Conservation (phyloP, 768 basidiomycete genomes). For the Brasilioporus rufonigricans region DNA sequence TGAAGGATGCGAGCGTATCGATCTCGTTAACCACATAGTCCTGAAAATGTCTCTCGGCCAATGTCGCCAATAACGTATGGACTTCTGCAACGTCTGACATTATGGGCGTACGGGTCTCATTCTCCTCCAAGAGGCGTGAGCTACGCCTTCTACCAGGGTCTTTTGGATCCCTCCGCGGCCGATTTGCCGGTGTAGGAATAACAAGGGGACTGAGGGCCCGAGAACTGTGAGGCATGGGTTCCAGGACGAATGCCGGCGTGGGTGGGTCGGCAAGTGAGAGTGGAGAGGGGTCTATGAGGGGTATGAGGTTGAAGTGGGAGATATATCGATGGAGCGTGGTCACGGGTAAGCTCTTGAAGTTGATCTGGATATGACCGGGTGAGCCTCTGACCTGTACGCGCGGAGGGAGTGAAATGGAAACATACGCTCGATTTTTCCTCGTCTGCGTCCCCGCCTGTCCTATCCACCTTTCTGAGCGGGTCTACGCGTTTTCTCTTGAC, state of each 20-base stretch:
- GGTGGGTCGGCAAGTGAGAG: conserved; percentile 66
- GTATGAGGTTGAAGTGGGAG: conserved; percentile 68
- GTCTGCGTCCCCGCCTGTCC: conserved; percentile 35
- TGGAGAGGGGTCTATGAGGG: conserved; percentile 68
- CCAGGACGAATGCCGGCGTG: conserved; percentile 58
- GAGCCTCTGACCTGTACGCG: conserved; percentile 10
- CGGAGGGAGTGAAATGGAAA: not conserved
- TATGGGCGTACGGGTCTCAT: conserved; percentile 55
- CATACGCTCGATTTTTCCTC: conserved; percentile 32
- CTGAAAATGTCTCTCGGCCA: conserved; percentile 74
- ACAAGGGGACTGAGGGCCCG: conserved; percentile 50
- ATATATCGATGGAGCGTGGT: conserved; percentile 70
- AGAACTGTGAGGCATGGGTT: conserved; percentile 43
- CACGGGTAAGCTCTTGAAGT: conserved; percentile 70
- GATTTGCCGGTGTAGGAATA: conserved; percentile 58
- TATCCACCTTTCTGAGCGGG: conserved; percentile 36
- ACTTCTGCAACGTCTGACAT: conserved; percentile 69
- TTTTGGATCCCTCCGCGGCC: conserved; percentile 68
- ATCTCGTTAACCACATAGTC: conserved; percentile 65
- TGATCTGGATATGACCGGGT: conserved; percentile 48
- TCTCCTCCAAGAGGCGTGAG: conserved; percentile 70
- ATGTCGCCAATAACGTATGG: conserved; percentile 60
- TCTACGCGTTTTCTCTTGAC: conserved; percentile 73
- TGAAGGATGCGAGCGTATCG: conserved; percentile 78
- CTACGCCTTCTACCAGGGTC: conserved; percentile 62